Evolutionary conservation across 495 filamentous ascomycete genomes (phyloP).

Genomic region (Hypomontagnella monticulosa): DNA sequence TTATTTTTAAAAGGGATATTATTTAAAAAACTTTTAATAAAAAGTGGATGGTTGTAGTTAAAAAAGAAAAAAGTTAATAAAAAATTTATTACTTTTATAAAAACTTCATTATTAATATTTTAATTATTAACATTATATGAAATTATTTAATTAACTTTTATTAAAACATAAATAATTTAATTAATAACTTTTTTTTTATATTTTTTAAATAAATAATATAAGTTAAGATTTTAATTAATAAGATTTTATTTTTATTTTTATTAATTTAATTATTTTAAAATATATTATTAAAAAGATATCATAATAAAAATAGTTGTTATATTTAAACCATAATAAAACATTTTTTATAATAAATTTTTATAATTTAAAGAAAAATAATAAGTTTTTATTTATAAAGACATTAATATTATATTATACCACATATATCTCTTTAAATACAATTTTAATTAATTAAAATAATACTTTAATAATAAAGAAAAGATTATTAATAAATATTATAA

Average conservation of each 20-base stretch:
- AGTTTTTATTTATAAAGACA: background rate
- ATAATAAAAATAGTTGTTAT: background rate
- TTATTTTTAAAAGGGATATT: no score
- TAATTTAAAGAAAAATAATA: background rate
- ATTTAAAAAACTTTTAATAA: no score
- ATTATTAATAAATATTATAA: background rate
- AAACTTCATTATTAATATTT: background rate
- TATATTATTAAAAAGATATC: background rate
- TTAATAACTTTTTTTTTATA: background rate
- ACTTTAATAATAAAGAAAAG: background rate
- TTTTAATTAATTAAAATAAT: background rate
- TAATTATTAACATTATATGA: background rate
- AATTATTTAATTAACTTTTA: background rate
- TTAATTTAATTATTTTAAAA: constrained; percentile 7
- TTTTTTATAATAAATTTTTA: background rate
- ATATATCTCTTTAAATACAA: background rate
- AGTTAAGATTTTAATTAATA: background rate
- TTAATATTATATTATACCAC: constrained; percentile 4
- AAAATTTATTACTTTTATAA: background rate
- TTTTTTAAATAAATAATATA: no score
- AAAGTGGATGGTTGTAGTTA: no score
- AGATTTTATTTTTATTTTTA: constrained; percentile 1
- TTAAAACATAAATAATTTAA: background rate
- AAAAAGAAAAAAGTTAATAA: no score
- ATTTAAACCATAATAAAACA: background rate